Evolutionary conservation across 1,139 yeast genomes (phyloP).

Genomic region (Sugiyamaella japonica): DNA sequence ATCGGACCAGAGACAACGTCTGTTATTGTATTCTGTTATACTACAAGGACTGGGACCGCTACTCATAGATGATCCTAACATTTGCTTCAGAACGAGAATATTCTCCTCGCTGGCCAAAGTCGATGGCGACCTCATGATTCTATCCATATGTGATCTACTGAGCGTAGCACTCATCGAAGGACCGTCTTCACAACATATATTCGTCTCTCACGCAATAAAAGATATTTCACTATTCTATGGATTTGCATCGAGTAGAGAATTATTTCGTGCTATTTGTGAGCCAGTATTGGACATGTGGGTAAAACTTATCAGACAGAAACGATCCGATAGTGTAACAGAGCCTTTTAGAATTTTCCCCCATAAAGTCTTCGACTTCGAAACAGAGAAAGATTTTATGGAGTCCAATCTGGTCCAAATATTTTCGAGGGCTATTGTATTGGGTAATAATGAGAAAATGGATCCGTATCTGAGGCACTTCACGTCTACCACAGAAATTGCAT

Average conservation of each 20-base stretch:
- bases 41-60: slow-evolving; percentile 1
- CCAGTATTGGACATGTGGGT: slow-evolving; percentile 49
- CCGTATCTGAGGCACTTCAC: slow-evolving; percentile 16
- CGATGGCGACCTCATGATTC: slow-evolving; percentile 9
- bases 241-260: slow-evolving; percentile 13
- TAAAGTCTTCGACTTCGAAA: slow-evolving; percentile 41
- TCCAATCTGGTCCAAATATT: slow-evolving; percentile 33
- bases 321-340: slow-evolving; percentile 28
- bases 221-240: not conserved
- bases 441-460: slow-evolving; percentile 20
- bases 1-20: not conserved
- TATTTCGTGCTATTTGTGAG: slow-evolving; percentile 40
- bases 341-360: slow-evolving; percentile 44
- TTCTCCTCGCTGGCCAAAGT: not conserved
- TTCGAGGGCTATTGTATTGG: slow-evolving; percentile 12
- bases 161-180: not conserved
- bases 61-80: slow-evolving; percentile 5
- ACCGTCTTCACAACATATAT: slow-evolving; percentile 3
- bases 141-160: slow-evolving; percentile 5
- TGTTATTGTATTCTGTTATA: not conserved
- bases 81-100: slow-evolving; percentile 1
- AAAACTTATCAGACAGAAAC: not conserved
- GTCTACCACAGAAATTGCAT: slow-evolving; percentile 6
- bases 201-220: slow-evolving; percentile 5
- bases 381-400: slow-evolving; percentile 35